Conservation (phyloP, 1,139 yeast genomes). For the Lodderomyces margitis region DNA sequence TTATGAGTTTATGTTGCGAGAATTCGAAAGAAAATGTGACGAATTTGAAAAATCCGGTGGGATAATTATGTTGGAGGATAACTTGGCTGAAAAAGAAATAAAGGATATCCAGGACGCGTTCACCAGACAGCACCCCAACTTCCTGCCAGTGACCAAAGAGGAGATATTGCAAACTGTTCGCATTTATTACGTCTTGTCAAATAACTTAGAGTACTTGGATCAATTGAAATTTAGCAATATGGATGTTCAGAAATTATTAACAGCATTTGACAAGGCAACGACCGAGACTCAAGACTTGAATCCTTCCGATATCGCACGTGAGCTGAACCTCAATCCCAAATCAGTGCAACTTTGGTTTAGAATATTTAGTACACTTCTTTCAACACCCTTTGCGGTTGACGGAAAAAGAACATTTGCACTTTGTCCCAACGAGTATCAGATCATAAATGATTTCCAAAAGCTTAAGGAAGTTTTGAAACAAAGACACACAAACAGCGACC, state of each 20-base stretch:
- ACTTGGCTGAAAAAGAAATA: conserved; percentile 7
- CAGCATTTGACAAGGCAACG: conserved; percentile 17
- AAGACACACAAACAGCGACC: conserved; percentile 3
- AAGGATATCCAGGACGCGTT: conserved; percentile 10
- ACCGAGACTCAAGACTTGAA: conserved; percentile 14
- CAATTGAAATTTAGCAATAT: conserved; percentile 29
- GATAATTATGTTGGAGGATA: conserved; percentile 1
- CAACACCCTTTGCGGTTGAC: conserved; percentile 29
- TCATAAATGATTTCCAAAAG: conserved; percentile 8
- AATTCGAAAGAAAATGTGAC: conserved; percentile 10
- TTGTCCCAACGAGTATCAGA: conserved; percentile 31
- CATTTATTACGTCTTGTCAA: conserved; percentile 31
- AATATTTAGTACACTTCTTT: conserved; percentile 28
- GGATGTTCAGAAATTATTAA: conserved; percentile 24
- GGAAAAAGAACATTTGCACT: conserved; percentile 25
- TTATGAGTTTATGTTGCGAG: conserved; percentile 12
- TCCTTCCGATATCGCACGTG: conserved; percentile 16
- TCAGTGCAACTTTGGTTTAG: conserved; percentile 32
- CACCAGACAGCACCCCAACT: conserved; percentile 1
- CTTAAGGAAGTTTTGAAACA: conserved; percentile 4
- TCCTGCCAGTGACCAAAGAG: conserved; percentile 18
- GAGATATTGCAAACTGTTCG: conserved; percentile 31
- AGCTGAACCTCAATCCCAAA: conserved; percentile 16
- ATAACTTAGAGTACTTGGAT: conserved; percentile 29
- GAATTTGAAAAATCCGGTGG: conserved; percentile 7